phyloP scores from a whole-genome alignment of 2,329 filamentous ascomycete species.

The Hymenoscyphus scutula region DNA sequence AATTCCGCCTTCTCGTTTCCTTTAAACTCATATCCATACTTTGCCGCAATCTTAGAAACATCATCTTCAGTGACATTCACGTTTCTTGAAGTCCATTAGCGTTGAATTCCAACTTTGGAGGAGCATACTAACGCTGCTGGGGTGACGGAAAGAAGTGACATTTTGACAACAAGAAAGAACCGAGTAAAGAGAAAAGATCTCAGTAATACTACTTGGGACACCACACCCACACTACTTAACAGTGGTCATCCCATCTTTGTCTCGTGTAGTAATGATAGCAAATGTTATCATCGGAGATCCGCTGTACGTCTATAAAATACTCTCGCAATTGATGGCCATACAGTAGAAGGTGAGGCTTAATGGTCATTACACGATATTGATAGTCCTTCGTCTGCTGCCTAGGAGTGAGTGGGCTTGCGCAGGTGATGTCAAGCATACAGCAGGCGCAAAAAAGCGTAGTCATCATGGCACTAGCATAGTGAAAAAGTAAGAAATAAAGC shows the following conservation, averaged over 20 bases:
- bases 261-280: neutral
- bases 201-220: neutral
- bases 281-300: constrained; percentile 17
- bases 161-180: constrained; percentile 3
- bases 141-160: constrained; percentile 26
- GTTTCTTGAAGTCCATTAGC: constrained; percentile 13
- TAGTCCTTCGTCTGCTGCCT: no score
- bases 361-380: neutral
- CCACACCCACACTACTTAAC: neutral
- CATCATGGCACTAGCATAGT: no score
- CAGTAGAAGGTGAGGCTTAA: neutral
- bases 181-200: neutral
- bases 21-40: constrained; percentile 25
- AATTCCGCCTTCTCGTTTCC: constrained; percentile 24
- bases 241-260: neutral
- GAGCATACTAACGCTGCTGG: constrained; percentile 18
- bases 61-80: constrained; percentile 24
- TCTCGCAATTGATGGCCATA: neutral
- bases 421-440: neutral
- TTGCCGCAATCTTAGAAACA: constrained; percentile 18
- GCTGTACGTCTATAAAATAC: neutral
- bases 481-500: no score
- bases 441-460: neutral
- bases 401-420: no score
- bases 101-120: neutral